Percentiles rank a stretch among this genome's conserved stretches.
These are phyloP conservation scores for Xerocomellus chrysenteron DNA, from an alignment of 768 basidiomycete genomes.

Conservation along the genomic window DNA sequence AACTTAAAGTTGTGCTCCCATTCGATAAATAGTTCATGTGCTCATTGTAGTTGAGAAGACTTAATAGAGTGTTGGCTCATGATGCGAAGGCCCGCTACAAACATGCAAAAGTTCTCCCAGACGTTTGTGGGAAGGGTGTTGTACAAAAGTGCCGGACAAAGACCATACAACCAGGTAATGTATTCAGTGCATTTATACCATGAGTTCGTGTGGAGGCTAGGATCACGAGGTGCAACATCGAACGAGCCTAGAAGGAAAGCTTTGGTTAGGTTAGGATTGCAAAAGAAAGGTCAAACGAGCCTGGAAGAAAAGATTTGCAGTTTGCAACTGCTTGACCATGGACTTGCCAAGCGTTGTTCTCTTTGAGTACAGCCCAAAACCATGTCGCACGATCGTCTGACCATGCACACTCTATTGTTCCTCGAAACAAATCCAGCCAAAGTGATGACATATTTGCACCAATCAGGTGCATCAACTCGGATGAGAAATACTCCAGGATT, in stretches of 20 bases:
- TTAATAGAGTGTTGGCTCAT: not conserved
- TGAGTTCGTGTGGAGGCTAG: not conserved
- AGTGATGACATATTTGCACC: not conserved
- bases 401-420: no score
- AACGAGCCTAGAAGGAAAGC: no score
- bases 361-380: no score
- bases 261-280: no score
- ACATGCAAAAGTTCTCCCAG: constrained; percentile 5
- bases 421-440: no score
- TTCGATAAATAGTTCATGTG: not conserved
- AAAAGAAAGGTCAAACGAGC: not conserved
- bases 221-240: not conserved
- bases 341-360: no score
- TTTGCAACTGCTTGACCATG: not conserved
- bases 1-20: not conserved
- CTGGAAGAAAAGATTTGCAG: not conserved
- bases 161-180: not conserved
- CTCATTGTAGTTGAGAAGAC: not conserved
- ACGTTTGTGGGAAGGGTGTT: not conserved
- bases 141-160: not conserved
- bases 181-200: not conserved
- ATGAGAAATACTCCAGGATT: no score
- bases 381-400: no score
- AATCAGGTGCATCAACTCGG: no score
- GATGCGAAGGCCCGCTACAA: not conserved